Evolutionary conservation across 2,329 filamentous ascomycete genomes (phyloP).

Genomic region (Cytospora piceicola): DNA sequence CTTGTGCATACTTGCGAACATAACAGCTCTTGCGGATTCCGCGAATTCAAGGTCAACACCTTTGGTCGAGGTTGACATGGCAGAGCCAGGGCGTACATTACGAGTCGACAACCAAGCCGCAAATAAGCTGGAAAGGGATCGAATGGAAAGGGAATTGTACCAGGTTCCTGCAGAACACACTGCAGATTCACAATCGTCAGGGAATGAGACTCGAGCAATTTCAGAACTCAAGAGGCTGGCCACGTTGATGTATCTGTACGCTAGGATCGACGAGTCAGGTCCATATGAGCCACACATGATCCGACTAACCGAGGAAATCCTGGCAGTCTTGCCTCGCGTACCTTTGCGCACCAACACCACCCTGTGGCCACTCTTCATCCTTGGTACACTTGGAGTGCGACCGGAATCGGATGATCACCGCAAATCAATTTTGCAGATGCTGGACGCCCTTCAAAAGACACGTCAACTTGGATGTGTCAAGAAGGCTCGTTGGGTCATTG

Average conservation of each 20-base stretch:
- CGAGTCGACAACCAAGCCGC: not conserved
- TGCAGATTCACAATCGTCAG: not conserved
- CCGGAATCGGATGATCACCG: slow-evolving; percentile 37
- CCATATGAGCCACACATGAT: slow-evolving; percentile 36
- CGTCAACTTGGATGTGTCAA: slow-evolving; percentile 40
- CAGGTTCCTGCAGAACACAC: not conserved
- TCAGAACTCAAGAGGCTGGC: slow-evolving; percentile 37
- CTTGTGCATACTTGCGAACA: slow-evolving; percentile 27
- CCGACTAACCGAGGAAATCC: slow-evolving; percentile 33
- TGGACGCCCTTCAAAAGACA: slow-evolving; percentile 36
- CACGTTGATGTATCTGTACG: slow-evolving; percentile 38
- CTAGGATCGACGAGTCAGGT: slow-evolving; percentile 35
- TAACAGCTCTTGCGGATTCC: slow-evolving; percentile 17
- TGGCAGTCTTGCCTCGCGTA: slow-evolving; percentile 34
- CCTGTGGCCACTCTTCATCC: slow-evolving; percentile 39
- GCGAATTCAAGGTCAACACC: not conserved
- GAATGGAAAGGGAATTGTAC: slow-evolving; percentile 7
- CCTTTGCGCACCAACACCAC: slow-evolving; percentile 37
- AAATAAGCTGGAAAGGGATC: not conserved
- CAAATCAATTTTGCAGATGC: slow-evolving; percentile 33
- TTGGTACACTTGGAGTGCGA: slow-evolving; percentile 37
- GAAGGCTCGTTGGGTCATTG: slow-evolving; percentile 39
- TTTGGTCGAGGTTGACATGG: not conserved
- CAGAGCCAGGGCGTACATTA: not conserved
- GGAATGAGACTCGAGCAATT: slow-evolving; percentile 29